Base-by-base conservation (phyloP, 2,329 filamentous ascomycete genomes). In the Ophiostoma populinum region DNA sequence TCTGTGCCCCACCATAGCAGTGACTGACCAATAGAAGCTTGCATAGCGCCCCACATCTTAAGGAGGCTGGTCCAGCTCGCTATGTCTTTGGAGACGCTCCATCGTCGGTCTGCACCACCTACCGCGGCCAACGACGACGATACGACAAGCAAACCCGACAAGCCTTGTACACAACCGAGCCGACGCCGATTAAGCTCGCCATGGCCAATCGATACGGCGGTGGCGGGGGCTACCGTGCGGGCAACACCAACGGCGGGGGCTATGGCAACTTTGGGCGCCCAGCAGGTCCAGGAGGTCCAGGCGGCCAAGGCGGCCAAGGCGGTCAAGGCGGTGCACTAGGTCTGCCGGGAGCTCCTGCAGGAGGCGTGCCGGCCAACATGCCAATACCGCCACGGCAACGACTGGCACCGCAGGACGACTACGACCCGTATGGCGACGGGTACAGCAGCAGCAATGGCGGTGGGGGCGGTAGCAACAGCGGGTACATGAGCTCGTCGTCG, bases 161-260 rank as follows among this genome's bases (percentile, higher is more conserved):
- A n/a, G n/a, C n/a, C n/a, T n/a, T n/a, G n/a, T n/a, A n/a, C n/a
- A n/a, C n/a, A n/a, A n/a, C n/a, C n/a, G n/a, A n/a, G n/a, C n/a
- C n/a, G n/a, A n/a, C n/a, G n/a, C n/a, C n/a, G n/a, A n/a, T n/a
- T n/a, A n/a, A n/a, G n/a, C n/a, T 31, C n/a, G 29, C 29, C 29
- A 70, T 70, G 66, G 55, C 65, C 45, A 60, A 61, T 51, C 59
- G 64, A 46, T 65, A 63, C 52, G 63, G 59, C 47, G 53, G 48
- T 41, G 50, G 63, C 38, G 53, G 48, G 40, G 50, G 63, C 38
- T 61, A 57, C 50, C 57, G 59, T n/a, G n/a, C n/a, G n/a, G n/a
- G n/a, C 47, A 60, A 56, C 43, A 57, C 56, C 42, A 54, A 55
- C 29, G 36, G 36, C 19, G 16, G 22, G 11, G 55, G 58, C 31